A percentile compares a stretch with the other conserved stretches of the same genome.
Conservation (phyloP, 495 filamentous ascomycete genomes). For the Lophiostoma macrostomum region DNA sequence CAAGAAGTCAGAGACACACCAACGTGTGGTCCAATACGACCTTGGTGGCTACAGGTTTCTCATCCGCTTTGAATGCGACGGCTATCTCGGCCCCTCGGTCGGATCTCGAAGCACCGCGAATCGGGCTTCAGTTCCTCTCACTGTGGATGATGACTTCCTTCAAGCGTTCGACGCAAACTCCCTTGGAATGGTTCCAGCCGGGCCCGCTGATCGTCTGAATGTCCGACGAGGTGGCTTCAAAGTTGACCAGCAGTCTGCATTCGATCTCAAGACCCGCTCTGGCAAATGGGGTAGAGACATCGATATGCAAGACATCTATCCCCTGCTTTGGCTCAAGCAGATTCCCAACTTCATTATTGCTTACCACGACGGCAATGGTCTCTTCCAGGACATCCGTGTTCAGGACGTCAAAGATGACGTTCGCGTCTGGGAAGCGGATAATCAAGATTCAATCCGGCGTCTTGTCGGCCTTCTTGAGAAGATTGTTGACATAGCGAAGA, state of each 20-base stretch:
- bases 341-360: slow-evolving; percentile 61
- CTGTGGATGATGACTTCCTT: neutral
- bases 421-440: slow-evolving; percentile 51
- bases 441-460: slow-evolving; percentile 41
- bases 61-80: slow-evolving; percentile 63
- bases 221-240: slow-evolving; percentile 13
- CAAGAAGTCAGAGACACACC: slow-evolving; percentile 56
- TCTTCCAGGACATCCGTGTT: slow-evolving; percentile 54
- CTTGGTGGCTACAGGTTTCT: slow-evolving; percentile 55
- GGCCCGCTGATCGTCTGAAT: slow-evolving; percentile 4
- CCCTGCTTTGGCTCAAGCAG: slow-evolving; percentile 59
- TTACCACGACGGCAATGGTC: slow-evolving; percentile 50
- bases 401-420: slow-evolving; percentile 47
- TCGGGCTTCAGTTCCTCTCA: neutral
- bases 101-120: neutral
- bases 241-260: slow-evolving; percentile 52
- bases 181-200: neutral
- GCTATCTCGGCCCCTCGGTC: slow-evolving; percentile 44
- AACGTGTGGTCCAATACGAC: slow-evolving; percentile 58
- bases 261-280: slow-evolving; percentile 66
- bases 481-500: slow-evolving; percentile 46
- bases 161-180: neutral
- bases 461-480: slow-evolving; percentile 47
- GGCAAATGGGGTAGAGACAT: slow-evolving; percentile 39
- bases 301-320: slow-evolving; percentile 47